These are phyloP conservation scores for Fraxinus greggii DNA, from an alignment of 305 asterid species.

Conservation along the genomic window DNA sequence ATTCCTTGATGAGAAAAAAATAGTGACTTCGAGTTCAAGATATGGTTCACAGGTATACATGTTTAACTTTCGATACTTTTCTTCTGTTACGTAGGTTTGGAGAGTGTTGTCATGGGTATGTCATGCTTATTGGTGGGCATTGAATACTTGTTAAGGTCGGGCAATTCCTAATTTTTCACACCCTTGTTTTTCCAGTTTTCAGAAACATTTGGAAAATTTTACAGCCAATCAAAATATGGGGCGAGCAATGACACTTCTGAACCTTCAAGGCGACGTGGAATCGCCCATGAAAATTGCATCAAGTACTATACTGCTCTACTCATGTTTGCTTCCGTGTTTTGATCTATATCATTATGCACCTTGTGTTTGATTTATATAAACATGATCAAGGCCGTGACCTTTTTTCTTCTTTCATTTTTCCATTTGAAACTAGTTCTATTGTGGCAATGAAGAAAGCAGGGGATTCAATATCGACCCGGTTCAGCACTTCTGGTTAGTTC, in stretches of 20 bases:
- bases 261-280: slow-evolving; percentile 54
- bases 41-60: slow-evolving; percentile 78
- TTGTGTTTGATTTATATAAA: slow-evolving; percentile 3
- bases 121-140: not conserved
- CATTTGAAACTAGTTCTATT: slow-evolving; percentile 48
- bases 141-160: not conserved
- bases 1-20: slow-evolving; percentile 71
- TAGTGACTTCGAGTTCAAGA: slow-evolving; percentile 60
- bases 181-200: slow-evolving; percentile 52
- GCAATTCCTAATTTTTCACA: not conserved
- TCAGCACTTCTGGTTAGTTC: slow-evolving; percentile 88
- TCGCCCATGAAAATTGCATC: slow-evolving; percentile 81
- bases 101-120: not conserved
- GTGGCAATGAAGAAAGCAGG: slow-evolving; percentile 62
- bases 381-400: slow-evolving; percentile 8
- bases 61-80: not conserved
- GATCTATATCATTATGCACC: not conserved
- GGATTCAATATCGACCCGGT: slow-evolving; percentile 46
- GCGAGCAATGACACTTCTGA: slow-evolving; percentile 51
- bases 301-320: slow-evolving; percentile 43
- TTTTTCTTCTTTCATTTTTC: slow-evolving; percentile 20
- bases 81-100: slow-evolving; percentile 8
- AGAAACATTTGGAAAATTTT: slow-evolving; percentile 84
- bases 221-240: slow-evolving; percentile 71
- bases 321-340: slow-evolving; percentile 7